Conservation (phyloP, 1,284 basidiomycete genomes). For the Coniferiporia weirii region DNA sequence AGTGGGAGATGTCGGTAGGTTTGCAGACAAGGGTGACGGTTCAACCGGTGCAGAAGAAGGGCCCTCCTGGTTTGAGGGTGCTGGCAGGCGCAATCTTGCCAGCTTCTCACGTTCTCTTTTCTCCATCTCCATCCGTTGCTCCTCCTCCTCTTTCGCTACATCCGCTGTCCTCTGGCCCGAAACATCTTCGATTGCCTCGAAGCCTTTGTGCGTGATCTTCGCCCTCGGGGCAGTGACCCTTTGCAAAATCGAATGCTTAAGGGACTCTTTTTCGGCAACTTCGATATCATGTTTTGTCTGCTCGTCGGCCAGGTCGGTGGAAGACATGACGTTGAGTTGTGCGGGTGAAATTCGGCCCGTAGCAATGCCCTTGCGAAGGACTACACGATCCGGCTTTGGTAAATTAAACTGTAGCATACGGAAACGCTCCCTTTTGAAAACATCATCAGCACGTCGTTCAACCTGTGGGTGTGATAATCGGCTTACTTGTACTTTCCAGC, state of each 20-base stretch:
- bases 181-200: constrained; percentile 79
- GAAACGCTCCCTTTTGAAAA: constrained; percentile 64
- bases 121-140: constrained; percentile 54
- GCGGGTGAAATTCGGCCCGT: constrained; percentile 57
- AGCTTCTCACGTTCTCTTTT: constrained; percentile 57
- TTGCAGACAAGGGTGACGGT: constrained; percentile 23
- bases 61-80: constrained; percentile 18
- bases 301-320: constrained; percentile 80
- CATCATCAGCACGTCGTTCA: constrained; percentile 16
- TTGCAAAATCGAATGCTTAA: constrained; percentile 78
- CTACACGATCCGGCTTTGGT: constrained; percentile 66
- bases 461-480: background rate
- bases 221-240: constrained; percentile 68
- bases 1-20: constrained; percentile 31
- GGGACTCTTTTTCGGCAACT: constrained; percentile 70
- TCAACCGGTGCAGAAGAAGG: constrained; percentile 16
- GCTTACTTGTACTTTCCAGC: constrained; percentile 76
- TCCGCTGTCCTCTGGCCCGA: constrained; percentile 45
- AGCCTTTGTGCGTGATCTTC: constrained; percentile 86
- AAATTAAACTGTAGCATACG: constrained; percentile 79
- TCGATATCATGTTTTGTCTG: constrained; percentile 76
- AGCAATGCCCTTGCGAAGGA: constrained; percentile 71
- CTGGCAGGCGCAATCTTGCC: constrained; percentile 45
- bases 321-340: constrained; percentile 76
- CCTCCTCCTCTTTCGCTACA: constrained; percentile 47